Evolutionary conservation across 1,284 basidiomycete species (phyloP).

Genomic region (Austropuccinia psidii): DNA sequence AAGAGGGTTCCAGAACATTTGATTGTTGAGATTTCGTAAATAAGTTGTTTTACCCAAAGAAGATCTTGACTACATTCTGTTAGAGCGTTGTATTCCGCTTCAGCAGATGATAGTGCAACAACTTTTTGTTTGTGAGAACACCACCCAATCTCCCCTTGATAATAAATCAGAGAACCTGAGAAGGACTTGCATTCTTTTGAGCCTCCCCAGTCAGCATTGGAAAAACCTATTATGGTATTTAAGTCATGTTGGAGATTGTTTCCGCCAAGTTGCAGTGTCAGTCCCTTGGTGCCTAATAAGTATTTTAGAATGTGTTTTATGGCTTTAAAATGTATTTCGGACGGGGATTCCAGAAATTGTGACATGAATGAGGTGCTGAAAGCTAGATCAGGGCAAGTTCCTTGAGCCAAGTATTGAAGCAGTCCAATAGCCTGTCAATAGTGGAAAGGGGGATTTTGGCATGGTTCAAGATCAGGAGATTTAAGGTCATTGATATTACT

Average conservation of each 20-base stretch:
- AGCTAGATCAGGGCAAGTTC: background rate
- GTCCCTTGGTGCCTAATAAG: background rate
- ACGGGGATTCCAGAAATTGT: background rate
- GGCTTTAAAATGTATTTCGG: background rate
- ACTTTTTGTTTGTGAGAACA: background rate
- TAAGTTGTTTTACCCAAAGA: no score
- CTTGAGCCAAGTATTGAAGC: background rate
- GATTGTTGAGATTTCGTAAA: no score
- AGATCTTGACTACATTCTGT: background rate
- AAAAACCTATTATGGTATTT: background rate
- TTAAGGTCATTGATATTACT: background rate
- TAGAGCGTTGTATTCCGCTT: background rate
- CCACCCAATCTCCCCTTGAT: background rate
- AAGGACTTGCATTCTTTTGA: background rate
- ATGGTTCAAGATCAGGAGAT: background rate
- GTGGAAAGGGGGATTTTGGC: no score
- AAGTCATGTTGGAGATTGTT: background rate
- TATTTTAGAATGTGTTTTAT: background rate
- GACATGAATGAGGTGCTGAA: background rate
- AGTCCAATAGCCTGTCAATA: background rate
- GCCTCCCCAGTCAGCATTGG: background rate
- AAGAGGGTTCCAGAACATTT: no score
- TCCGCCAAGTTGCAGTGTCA: background rate
- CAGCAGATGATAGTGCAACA: background rate
- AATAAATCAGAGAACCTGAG: background rate